Conservation (phyloP, 2,329 filamentous ascomycete species). For the Stachybotrys chlorohalonatus region DNA sequence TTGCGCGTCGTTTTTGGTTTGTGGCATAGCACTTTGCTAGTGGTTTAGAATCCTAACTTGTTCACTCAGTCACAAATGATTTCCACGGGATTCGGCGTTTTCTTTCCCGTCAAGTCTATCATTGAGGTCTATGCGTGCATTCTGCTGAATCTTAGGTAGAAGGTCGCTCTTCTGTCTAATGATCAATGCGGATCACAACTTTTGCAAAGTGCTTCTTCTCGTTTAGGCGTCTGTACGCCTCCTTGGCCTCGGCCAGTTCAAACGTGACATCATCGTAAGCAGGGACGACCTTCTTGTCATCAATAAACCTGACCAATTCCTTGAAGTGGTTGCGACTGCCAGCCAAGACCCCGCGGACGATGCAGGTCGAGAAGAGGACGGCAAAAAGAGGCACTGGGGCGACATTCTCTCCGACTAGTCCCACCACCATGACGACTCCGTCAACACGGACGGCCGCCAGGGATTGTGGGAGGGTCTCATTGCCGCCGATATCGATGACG, state of each 20-base stretch:
- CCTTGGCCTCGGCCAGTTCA: slow-evolving; percentile 17
- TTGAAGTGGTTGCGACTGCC: slow-evolving; percentile 17
- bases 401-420: slow-evolving; percentile 15
- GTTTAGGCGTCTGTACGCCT: slow-evolving; percentile 20
- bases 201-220: slow-evolving; percentile 27
- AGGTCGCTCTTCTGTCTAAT: neutral
- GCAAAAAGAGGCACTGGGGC: slow-evolving; percentile 14
- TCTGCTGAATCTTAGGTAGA: no score
- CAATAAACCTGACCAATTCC: slow-evolving; percentile 20
- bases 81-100: no score
- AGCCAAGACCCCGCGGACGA: slow-evolving; percentile 17
- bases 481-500: slow-evolving; percentile 57
- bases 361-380: slow-evolving; percentile 14
- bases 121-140: no score
- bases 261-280: slow-evolving; percentile 16
- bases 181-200: slow-evolving; percentile 19
- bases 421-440: slow-evolving; percentile 22
- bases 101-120: no score
- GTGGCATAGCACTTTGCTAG: no score
- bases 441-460: slow-evolving; percentile 36
- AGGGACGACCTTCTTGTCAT: slow-evolving; percentile 19
- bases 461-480: slow-evolving; percentile 48
- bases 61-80: no score
- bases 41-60: no score
- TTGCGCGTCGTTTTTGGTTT: no score